These are phyloP conservation scores for Fragilariopsis cylindrus DNA, from an alignment of 108 stramenopile genomes.

Conservation along the genomic window DNA sequence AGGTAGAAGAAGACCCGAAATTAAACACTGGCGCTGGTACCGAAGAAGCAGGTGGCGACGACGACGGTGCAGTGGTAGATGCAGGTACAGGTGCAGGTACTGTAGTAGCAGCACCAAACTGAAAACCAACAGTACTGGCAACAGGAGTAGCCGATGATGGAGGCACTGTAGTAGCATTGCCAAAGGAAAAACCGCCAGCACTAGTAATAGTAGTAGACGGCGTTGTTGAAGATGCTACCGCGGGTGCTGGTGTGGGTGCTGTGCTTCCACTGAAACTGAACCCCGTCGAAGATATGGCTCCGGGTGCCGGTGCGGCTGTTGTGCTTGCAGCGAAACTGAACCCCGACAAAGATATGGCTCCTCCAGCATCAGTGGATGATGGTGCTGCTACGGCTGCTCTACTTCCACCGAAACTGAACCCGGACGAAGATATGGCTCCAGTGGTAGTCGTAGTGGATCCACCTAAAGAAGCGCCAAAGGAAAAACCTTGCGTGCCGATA, in stretches of 20 bases:
- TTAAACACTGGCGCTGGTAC: background rate
- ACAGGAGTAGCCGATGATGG: constrained; percentile 1
- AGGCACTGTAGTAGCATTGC: background rate
- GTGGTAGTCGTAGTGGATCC: background rate
- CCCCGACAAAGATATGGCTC: too few relatives aligned
- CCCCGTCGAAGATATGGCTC: background rate
- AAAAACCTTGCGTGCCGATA: constrained; percentile 4
- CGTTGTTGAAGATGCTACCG: background rate
- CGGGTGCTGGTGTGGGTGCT: constrained; percentile 4
- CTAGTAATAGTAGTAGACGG: constrained; percentile 2
- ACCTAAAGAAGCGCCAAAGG: constrained; percentile 2
- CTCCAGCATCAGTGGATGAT: background rate
- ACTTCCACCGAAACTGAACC: background rate
- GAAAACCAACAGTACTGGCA: constrained; percentile 22
- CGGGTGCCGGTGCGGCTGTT: constrained; percentile 5
- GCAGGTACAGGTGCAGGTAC: constrained; percentile 14
- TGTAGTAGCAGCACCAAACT: constrained; percentile 20
- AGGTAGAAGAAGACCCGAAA: constrained; percentile 23
- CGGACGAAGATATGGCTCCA: background rate
- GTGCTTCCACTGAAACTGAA: constrained; percentile 22
- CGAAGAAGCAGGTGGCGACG: background rate
- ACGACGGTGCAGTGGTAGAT: background rate
- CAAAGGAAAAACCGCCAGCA: constrained; percentile 22
- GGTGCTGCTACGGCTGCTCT: background rate
- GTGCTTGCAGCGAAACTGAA: background rate